Base-by-base conservation (phyloP, 1,284 basidiomycete genomes). In the Apiotrichum gracile region DNA sequence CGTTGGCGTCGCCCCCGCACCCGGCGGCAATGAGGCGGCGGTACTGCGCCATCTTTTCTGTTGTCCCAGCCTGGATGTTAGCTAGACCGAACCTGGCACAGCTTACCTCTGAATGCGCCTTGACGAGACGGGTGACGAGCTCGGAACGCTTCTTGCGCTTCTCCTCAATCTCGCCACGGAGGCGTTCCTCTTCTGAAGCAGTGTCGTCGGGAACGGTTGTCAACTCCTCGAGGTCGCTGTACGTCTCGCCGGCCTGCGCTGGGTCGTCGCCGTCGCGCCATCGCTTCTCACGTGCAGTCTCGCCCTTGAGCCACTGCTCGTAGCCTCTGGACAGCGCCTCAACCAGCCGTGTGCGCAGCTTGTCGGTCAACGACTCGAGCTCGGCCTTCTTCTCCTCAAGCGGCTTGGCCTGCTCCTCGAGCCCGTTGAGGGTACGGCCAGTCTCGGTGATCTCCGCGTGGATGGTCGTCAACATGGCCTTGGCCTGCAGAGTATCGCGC, bases 381-480 rank as follows among this genome's bases (percentile, higher is more conserved):
- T 78, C 76, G 44, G 81, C 76, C 59, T 83, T 82, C 34, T 83
- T 80, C 24, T 82, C 79, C n/a, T 83, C 76, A 6, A 93, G 77
- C 2, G 82, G 82, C 37, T 85, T 84, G 7, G 86, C 82, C 51
- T 71, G 63, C 61, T 88, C 84, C 5, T 78, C 72, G 39, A 97
- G 79, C 39, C 85, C 83, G 22, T 80, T 78, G 34, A 91, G 85
- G 0, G 84, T 79, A 49, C 87, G 81, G 61, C 88, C 86, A 61
- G 88, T 87, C 65, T 97, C 93, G 34, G 87, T 80, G 56, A 97
- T 91, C 75, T 98, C 94, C 41, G 85, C 81, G 69, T 97, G 88
- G 55, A 97, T 94, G 66, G 88, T 91, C 46, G 81, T 81, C 26
- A 97, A 80, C 51, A 97, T 78, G 2, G 87, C 86, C 62, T 91